These are phyloP conservation scores for Arthrobotrys entomopaga DNA, from an alignment of 2,329 filamentous ascomycete genomes.

Conservation along the genomic window DNA sequence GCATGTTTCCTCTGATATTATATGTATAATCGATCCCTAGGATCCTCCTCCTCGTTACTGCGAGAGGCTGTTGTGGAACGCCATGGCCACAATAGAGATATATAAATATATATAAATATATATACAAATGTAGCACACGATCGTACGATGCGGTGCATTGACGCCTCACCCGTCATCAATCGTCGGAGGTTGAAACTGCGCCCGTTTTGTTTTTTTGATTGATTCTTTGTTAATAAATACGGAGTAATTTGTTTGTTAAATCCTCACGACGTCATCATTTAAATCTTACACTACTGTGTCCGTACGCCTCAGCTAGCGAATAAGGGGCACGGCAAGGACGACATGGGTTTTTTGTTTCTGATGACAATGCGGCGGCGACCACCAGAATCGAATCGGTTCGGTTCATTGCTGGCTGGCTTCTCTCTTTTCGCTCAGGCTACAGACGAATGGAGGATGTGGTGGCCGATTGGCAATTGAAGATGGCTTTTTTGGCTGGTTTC, in stretches of 20 bases:
- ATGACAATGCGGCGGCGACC: slow-evolving; percentile 4
- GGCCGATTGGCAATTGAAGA: background rate
- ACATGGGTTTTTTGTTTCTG: slow-evolving; percentile 2
- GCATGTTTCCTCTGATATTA: too few species aligned
- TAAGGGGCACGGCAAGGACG: slow-evolving; percentile 15
- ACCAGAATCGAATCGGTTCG: background rate
- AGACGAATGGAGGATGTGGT: background rate
- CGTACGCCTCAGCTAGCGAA: slow-evolving; percentile 3
- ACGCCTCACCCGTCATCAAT: slow-evolving; percentile 34
- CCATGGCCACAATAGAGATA: slow-evolving; percentile 1
- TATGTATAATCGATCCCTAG: slow-evolving; percentile 9
- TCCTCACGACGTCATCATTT: too few species aligned
- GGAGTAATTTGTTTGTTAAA: background rate
- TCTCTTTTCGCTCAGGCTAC: too few species aligned
- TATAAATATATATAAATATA: too few species aligned
- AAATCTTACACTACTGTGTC: background rate
- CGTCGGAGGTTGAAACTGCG: background rate
- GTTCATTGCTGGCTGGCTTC: background rate
- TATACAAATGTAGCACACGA: slow-evolving; percentile 12
- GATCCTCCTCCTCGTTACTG: slow-evolving; percentile 12
- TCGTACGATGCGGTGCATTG: slow-evolving; percentile 47
- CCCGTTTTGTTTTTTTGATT: background rate
- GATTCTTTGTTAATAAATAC: background rate
- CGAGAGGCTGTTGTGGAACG: background rate
- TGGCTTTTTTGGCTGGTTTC: too few species aligned